Percentiles rank a stretch among this genome's conserved stretches.
Evolutionary conservation across 73 alveolate species (phyloP).

Genomic region (Strombidium stylifer): DNA sequence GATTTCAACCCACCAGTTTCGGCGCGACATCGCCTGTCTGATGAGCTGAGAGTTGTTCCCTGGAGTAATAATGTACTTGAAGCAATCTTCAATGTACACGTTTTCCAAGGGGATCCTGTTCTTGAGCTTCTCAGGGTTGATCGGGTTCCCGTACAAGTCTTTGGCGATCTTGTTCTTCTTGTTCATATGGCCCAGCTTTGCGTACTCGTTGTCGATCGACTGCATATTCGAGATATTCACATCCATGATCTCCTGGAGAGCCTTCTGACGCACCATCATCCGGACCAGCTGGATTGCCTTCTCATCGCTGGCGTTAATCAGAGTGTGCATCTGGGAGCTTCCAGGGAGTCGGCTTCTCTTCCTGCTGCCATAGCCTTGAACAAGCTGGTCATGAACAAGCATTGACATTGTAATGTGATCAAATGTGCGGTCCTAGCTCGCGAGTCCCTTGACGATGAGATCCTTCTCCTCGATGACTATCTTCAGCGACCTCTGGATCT

Average conservation of each 20-base stretch:
- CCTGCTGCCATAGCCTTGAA: too few species aligned
- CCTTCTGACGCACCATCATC: background rate
- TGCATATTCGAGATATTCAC: background rate
- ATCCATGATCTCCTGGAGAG: too few species aligned
- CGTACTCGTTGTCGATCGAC: background rate
- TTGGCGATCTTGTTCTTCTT: background rate
- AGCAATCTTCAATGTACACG: constrained; percentile 39
- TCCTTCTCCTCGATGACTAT: too few species aligned
- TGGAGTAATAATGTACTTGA: constrained; percentile 43
- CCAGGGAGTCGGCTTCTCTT: too few species aligned
- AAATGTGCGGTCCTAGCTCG: too few species aligned
- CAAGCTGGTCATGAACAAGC: too few species aligned
- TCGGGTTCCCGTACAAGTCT: background rate
- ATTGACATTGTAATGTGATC: too few species aligned
- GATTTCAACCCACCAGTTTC: constrained; percentile 51
- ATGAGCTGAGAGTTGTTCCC: constrained; percentile 57
- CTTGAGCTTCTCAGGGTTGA: background rate
- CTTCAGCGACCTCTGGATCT: too few species aligned
- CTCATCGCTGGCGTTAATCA: background rate
- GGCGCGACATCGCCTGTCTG: constrained; percentile 35
- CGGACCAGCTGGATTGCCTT: too few species aligned
- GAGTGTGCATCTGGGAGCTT: too few species aligned
- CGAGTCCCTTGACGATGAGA: too few species aligned
- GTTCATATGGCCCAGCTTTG: background rate
- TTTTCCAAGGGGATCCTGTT: constrained; percentile 28